Base-by-base conservation (phyloP, 257 asterid genomes). In the Forsythia viridissima region DNA sequence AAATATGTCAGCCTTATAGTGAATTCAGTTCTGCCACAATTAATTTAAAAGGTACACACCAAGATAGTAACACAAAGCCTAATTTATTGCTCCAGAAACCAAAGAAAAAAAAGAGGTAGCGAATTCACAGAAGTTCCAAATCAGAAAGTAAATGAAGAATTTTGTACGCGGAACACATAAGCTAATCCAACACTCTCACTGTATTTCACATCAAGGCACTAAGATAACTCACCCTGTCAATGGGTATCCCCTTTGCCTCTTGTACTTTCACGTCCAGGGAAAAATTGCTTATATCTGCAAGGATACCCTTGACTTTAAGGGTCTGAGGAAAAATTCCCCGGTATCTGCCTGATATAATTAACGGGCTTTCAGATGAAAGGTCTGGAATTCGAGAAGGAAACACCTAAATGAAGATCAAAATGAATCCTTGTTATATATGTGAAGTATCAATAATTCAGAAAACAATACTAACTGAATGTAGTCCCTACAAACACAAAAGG, bases 281-380 rank as follows among this genome's bases (percentile, higher is more conserved):
- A 81, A 85, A 87, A 65, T 81, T 77, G 85, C 88, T 89, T 84
- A 77, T 82, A 85, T 92, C 96, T 77, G 91, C 84, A 80, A 85
- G 89, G 76, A 77, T 59, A 77, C 97, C 98, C 74, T 82, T 88
- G 70, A 87, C 86, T 79, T 79, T 83, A 44, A 96, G 88, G 81
- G 74, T 85, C 70, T 84, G 84, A 2, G 98, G 98, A 79, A 96
- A 96, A 41, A 68, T 79, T 77, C 99, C 99, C 3, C 72, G 91
- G 81, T 92, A 96, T 86, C 98, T 90, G 80, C 98, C 98, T 21
- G 94, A 89, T 83, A 96, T 70, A 77, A 96, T 84, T 90, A 92
- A 83, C 77, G 94, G 96, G 81, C 95, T 80, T 78, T 82, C 92
- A 36, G 90, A 90, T 37, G 97, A 96, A 81, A 96, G 87, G 82